A percentile compares a stretch with the other conserved stretches of the same genome.
These are phyloP conservation scores for Eremochloa ophiuroides DNA, from an alignment of 176 grass and related monocot species.

Conservation along the genomic window DNA sequence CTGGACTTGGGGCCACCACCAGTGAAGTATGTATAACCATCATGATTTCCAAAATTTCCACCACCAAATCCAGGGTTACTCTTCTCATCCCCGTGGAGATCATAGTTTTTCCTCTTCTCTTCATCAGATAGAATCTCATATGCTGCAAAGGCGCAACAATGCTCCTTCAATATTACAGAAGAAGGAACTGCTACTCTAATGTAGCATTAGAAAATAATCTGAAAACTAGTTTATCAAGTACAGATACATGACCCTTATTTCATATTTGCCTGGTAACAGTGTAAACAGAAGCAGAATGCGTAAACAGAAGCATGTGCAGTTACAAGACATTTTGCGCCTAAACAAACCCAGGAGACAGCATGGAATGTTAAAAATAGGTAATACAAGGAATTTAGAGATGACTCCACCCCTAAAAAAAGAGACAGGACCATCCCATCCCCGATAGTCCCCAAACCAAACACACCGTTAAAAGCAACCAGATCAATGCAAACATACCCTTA, in stretches of 20 bases:
- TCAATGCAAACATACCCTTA: background rate
- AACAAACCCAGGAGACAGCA: constrained; percentile 1
- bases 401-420: background rate
- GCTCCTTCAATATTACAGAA: background rate
- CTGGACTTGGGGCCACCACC: constrained; percentile 47
- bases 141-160: constrained; percentile 45
- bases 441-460: background rate
- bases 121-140: constrained; percentile 96
- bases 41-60: constrained; percentile 59
- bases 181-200: background rate
- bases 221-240: background rate
- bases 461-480: background rate
- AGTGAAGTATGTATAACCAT: constrained; percentile 65
- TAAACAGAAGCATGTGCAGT: background rate
- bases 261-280: background rate
- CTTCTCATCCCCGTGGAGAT: constrained; percentile 84
- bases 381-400: background rate
- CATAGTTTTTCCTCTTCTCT: constrained; percentile 95
- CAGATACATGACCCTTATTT: background rate
- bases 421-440: background rate
- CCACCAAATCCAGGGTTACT: constrained; percentile 53
- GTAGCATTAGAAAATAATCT: background rate
- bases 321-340: background rate
- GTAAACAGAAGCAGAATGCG: constrained; percentile 4
- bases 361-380: background rate